Conservation (phyloP, 345 rosid species). For the Kernera saxatilis region DNA sequence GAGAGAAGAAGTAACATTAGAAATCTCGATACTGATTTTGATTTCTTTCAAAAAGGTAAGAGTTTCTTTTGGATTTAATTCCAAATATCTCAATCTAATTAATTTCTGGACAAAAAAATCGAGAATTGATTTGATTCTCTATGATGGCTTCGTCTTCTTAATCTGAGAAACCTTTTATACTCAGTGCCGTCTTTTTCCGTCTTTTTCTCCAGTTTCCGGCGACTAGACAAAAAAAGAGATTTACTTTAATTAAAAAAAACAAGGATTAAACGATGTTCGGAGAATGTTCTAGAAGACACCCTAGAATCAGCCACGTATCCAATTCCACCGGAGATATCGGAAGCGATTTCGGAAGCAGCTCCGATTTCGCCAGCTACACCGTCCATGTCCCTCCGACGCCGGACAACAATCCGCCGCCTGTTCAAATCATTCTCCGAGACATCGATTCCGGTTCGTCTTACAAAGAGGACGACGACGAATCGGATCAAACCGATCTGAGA, state of each 20-base stretch:
- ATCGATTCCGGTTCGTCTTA: conserved; percentile 33
- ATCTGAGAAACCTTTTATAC: background rate
- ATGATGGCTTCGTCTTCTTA: background rate
- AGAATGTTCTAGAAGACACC: conserved; percentile 26
- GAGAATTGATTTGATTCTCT: background rate
- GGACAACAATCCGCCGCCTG: conserved; percentile 42
- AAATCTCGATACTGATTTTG: conserved; percentile 8
- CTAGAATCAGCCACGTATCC: conserved; percentile 38
- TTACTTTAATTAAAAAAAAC: background rate
- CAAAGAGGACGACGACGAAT: conserved; percentile 34
- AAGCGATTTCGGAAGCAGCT: conserved; percentile 38
- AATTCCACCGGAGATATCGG: conserved; percentile 30
- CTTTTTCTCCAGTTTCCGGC: conserved; percentile 8
- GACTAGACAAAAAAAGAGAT: background rate
- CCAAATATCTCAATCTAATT: background rate
- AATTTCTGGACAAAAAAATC: background rate
- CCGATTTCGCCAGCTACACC: conserved; percentile 38
- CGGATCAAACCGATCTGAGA: conserved; percentile 21
- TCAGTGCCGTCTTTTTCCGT: background rate
- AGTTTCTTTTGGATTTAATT: background rate
- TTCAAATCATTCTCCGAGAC: conserved; percentile 22
- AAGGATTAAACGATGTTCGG: conserved; percentile 27
- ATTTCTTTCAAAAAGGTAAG: conserved; percentile 7
- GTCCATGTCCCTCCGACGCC: conserved; percentile 65
- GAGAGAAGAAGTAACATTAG: background rate